Evolutionary conservation across 768 basidiomycete species (phyloP).

Genomic region (Lactarius evosmus): DNA sequence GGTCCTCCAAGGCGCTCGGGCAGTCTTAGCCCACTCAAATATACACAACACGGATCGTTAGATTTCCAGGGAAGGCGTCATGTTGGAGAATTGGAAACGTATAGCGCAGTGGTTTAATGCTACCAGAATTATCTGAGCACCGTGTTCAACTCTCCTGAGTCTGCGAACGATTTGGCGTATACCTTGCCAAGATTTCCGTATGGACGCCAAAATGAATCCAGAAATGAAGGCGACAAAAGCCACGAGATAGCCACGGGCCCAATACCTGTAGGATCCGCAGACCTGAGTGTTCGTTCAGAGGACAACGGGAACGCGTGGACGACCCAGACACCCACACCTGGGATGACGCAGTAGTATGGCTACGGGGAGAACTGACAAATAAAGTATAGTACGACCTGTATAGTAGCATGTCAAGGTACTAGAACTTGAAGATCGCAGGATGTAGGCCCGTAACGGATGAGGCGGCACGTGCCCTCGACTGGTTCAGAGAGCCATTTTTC

Average conservation of each 20-base stretch:
- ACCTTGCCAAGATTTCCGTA: neutral
- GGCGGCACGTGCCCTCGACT: too few relatives aligned
- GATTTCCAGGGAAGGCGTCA: neutral
- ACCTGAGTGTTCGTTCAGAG: neutral
- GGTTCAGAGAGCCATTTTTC: too few relatives aligned
- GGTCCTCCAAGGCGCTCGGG: neutral
- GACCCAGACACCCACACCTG: too few relatives aligned
- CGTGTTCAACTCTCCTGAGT: neutral
- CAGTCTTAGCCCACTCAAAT: neutral
- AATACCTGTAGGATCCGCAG: neutral
- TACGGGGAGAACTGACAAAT: too few relatives aligned
- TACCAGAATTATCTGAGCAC: neutral
- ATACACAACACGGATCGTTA: neutral
- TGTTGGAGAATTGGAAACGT: neutral
- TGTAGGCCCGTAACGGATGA: too few relatives aligned
- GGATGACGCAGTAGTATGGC: too few relatives aligned
- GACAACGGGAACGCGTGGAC: too few relatives aligned
- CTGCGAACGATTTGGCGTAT: slow-evolving; percentile 1
- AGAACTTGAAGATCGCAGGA: too few relatives aligned
- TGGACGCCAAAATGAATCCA: slow-evolving; percentile 1
- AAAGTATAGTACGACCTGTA: too few relatives aligned
- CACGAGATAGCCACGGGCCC: neutral
- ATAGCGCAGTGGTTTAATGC: neutral
- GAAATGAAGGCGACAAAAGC: neutral
- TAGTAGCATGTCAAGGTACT: too few relatives aligned